phyloP scores from a whole-genome alignment of 1,284 basidiomycete species.

The Ustilago loliicola region DNA sequence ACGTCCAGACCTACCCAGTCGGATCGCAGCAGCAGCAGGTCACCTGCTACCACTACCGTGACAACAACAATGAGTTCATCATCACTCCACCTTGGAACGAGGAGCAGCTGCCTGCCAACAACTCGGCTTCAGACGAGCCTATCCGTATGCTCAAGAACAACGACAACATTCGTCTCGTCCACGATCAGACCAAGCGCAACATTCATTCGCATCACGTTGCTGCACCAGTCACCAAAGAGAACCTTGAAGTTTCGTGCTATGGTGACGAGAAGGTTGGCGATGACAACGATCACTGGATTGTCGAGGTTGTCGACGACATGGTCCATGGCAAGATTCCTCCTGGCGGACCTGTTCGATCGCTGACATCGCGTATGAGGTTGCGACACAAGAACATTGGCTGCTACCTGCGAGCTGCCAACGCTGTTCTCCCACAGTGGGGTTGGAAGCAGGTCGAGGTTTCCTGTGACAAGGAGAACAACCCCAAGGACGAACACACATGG shows the following conservation, averaged over 20 bases:
- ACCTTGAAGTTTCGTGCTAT: conserved; percentile 92
- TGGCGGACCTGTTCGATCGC: conserved; percentile 81
- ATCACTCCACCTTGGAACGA: conserved; percentile 85
- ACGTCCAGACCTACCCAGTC: conserved; percentile 91
- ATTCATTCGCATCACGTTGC: conserved; percentile 91
- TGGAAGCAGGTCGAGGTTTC: conserved; percentile 99
- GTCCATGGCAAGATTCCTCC: conserved; percentile 74
- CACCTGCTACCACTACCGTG: conserved; percentile 99
- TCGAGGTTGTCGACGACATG: conserved; percentile 91
- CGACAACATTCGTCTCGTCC: conserved; percentile 84
- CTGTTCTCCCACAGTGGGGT: conserved; percentile 94
- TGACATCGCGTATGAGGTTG: conserved; percentile 91
- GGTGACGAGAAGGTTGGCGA: conserved; percentile 90
- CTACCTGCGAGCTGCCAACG: conserved; percentile 90
- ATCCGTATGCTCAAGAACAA: conserved; percentile 80
- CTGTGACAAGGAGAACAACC: conserved; percentile 89
- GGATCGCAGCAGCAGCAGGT: conserved; percentile 97
- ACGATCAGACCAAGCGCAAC: conserved; percentile 85
- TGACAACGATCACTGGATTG: conserved; percentile 88
- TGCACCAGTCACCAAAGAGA: conserved; percentile 89
- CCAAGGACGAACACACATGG: conserved; percentile 86
- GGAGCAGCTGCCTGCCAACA: conserved; percentile 53
- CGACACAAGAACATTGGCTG: conserved; percentile 77
- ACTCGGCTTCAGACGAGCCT: conserved; percentile 43
- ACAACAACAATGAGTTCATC: conserved; percentile 94